Conservation (phyloP, 805 yeast species). For the Yamadazyma laniorum region DNA sequence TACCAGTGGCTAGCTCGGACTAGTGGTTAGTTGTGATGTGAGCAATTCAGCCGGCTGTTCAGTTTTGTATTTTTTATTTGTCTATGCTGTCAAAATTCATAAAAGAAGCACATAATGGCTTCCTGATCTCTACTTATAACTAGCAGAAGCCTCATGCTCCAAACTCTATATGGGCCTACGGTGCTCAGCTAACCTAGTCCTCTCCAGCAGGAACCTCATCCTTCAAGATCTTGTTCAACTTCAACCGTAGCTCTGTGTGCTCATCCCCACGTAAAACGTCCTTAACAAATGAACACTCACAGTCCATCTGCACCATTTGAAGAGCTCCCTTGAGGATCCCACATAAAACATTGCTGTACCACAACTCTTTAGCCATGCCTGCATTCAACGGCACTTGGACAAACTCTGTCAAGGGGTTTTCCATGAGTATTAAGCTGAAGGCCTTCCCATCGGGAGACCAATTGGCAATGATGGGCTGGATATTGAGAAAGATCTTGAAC, state of each 20-base stretch:
- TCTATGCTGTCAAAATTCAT: no score
- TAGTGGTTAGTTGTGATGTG: no score
- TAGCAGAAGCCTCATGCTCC: no score
- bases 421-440: slow-evolving; percentile 70
- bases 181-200: no score
- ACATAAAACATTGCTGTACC: slow-evolving; percentile 90
- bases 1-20: no score
- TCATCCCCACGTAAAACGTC: slow-evolving; percentile 84
- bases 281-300: slow-evolving; percentile 74
- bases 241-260: slow-evolving; percentile 73
- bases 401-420: slow-evolving; percentile 91
- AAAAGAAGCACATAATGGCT: no score
- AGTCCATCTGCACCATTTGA: slow-evolving; percentile 94
- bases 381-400: slow-evolving; percentile 86
- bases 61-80: no score
- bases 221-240: slow-evolving; percentile 67
- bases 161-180: no score
- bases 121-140: no score
- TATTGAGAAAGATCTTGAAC: slow-evolving; percentile 83
- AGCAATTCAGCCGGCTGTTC: no score
- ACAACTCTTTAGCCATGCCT: slow-evolving; percentile 63
- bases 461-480: slow-evolving; percentile 69
- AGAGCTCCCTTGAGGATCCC: slow-evolving; percentile 90
- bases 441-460: slow-evolving; percentile 77
- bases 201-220: slow-evolving; percentile 99